Percentiles rank a stretch among this genome's conserved stretches.
Conservation (phyloP, 192 early-diverging fungal species). For the Coemansia reversa region DNA sequence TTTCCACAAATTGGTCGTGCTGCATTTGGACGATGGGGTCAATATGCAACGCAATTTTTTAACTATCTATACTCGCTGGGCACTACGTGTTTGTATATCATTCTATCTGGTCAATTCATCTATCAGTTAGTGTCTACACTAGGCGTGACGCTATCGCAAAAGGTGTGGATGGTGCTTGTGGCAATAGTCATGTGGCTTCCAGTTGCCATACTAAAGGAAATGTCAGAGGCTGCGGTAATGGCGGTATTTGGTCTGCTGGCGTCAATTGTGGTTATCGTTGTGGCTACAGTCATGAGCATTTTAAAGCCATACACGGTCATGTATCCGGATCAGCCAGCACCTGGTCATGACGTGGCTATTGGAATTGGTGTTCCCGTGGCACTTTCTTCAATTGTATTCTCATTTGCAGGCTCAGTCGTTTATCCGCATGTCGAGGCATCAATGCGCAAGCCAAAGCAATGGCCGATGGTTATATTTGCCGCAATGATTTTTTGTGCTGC, state of each 20-base stretch:
- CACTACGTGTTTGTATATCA: conserved; percentile 65
- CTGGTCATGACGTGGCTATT: conserved; percentile 31
- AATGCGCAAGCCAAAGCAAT: conserved; percentile 70
- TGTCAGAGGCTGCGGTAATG: conserved; percentile 74
- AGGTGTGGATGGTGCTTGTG: conserved; percentile 62
- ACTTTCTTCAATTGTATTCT: conserved; percentile 69
- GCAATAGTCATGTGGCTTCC: conserved; percentile 62
- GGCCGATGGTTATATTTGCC: conserved; percentile 59
- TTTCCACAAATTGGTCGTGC: conserved; percentile 67
- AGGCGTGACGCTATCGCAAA: conserved; percentile 44
- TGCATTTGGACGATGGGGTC: conserved; percentile 65
- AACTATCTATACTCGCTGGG: conserved; percentile 68
- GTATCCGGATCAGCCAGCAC: conserved; percentile 22
- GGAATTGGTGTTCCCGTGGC: conserved; percentile 59
- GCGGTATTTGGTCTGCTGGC: conserved; percentile 69
- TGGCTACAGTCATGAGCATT: conserved; percentile 59
- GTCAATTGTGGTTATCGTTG: conserved; percentile 65
- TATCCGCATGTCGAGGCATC: conserved; percentile 76
- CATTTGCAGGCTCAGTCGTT: conserved; percentile 74
- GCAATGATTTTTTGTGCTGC: conserved; percentile 60
- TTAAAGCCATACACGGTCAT: conserved; percentile 37
- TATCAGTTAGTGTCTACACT: conserved; percentile 55
- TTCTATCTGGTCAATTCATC: conserved; percentile 68
- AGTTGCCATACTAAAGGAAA: conserved; percentile 66
- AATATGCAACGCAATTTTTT: conserved; percentile 60